Conservation (phyloP, 768 basidiomycete species). For the Phylloporus arenicola region DNA sequence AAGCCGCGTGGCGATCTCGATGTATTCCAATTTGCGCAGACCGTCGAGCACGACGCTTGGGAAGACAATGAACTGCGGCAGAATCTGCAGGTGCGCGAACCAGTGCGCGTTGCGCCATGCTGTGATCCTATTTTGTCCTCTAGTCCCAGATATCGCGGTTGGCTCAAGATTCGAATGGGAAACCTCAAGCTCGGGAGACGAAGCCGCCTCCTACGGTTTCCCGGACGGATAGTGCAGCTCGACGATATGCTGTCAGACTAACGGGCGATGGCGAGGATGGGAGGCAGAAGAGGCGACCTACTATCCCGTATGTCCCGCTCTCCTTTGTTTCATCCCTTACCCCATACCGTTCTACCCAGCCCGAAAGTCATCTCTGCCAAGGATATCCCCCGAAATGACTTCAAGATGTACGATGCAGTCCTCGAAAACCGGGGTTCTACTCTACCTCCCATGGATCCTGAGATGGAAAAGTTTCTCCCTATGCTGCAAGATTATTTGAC, state of each 20-base stretch:
- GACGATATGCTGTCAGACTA: constrained; percentile 47
- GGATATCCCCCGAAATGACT: constrained; percentile 41
- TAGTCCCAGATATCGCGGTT: constrained; percentile 58
- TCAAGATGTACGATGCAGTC: constrained; percentile 73
- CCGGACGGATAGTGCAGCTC: constrained; percentile 34
- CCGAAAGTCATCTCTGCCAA: constrained; percentile 53
- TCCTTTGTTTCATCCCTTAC: neutral
- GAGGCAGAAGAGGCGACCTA: constrained; percentile 26
- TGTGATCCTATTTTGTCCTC: neutral
- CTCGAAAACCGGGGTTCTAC: constrained; percentile 33
- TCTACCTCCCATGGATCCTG: constrained; percentile 40
- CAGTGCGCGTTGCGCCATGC: neutral
- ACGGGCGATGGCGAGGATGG: constrained; percentile 9
- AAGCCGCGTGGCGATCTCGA: constrained; percentile 51
- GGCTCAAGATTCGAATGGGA: constrained; percentile 33
- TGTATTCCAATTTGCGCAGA: constrained; percentile 78
- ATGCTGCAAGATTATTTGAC: constrained; percentile 71
- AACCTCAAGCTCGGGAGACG: constrained; percentile 11
- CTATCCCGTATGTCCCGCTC: constrained; percentile 37
- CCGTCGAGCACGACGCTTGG: constrained; percentile 68
- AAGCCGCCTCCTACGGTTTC: constrained; percentile 9
- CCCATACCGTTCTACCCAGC: constrained; percentile 27
- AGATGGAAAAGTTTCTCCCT: constrained; percentile 74
- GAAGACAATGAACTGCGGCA: constrained; percentile 51
- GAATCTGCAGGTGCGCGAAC: constrained; percentile 52